Evolutionary conservation across 2,329 filamentous ascomycete genomes (phyloP), one percentile per base, ranked within the genome.

Genomic region (Pseudogymnoascus sp.): DNA sequence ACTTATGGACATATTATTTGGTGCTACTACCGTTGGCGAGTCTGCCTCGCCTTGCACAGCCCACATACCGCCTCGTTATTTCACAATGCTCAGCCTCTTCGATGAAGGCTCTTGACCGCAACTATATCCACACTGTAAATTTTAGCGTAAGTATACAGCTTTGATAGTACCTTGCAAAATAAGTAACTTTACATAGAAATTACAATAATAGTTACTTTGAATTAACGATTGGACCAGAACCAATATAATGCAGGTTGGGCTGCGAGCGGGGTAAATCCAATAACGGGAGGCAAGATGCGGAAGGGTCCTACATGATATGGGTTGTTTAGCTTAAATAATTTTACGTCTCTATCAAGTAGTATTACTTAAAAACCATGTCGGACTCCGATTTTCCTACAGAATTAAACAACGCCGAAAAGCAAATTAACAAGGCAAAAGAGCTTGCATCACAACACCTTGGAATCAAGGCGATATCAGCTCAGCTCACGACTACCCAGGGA

Each of bases 401-500:
- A 40, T 62, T 66, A n/a, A 63, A 65, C 42, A 67, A 61, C 28
- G 63, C 61, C 28, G 21, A 33, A 35, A 66, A 66, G 63, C 64
- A 67, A 38, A 37, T 56, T 62, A 61, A 59, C 56, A 64, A 65
- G 31, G 67, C 67, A 5, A 64, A 63, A 47, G 12, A 63, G 28
- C 66, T 68, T 16, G 65, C 67, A n/a, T 23, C 37, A 21, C 44
- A 40, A n/a, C 64, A 66, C 61, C 53, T 50, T 23, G 62, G 59
- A 12, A 62, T 65, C 23, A 33, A 42, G 14, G 64, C 66, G 4
- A 67, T 64, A 61, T 68, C 63, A 50, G 66, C 67, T 47, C 64
- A 65, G 33, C 63, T 62, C 1, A 59, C 63, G 8, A 38, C 40
- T 16, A 62, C 65, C 35, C 67, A 70, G 65, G 69, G 67, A 28